Evolutionary conservation across 495 filamentous ascomycete genomes (phyloP), one percentile per base, ranked within the genome.

Genomic region (Aspergillus heteromorphus): DNA sequence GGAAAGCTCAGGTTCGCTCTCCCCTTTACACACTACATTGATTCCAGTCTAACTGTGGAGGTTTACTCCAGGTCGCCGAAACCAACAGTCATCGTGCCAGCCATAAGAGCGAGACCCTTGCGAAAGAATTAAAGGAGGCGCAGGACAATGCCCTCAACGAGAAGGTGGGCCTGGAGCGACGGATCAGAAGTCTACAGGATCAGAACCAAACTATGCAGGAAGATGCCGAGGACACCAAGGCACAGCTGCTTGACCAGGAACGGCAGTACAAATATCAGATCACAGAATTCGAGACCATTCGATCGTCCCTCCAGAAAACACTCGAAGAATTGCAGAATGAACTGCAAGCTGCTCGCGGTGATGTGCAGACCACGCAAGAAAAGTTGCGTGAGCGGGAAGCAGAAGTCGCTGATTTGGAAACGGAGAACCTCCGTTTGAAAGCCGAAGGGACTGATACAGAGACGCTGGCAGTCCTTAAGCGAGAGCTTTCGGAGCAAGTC

Each of bases 401-500:
- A 2, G 83, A 88, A 25, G 72, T 87, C 34, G 88, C 84, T 0
- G 71, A 83, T 9, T 66, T 97, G 3, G 90, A 97, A 74, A 84
- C 85, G 6, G 90, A 96, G 36, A 83, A 95, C 25, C 72, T 96
- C 49, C 80, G 82, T 30, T 71, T 92, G 10, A 96, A 89, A 63
- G 87, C 91, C 4, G 87, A 91, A 59, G 87, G 86, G 1, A 91
- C 85, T 18, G 93, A 97, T 69, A 81, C 83, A 0, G 91, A 96
- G 58, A 89, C 87, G 2, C 73, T 96, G 36, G 78, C 73, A 6
- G 83, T 96, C 45, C 83, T 97, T 40, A 90, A 89, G 67, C 82
- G 87, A 58, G 90, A 97, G 68, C 77, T 99, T 13, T 82, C 81
- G 6, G 92, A 97, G 40, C 93, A 97, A 61, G 88, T 97, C 20